phyloP scores from a whole-genome alignment of 768 basidiomycete species.

The Rossbeevera mucosa region DNA sequence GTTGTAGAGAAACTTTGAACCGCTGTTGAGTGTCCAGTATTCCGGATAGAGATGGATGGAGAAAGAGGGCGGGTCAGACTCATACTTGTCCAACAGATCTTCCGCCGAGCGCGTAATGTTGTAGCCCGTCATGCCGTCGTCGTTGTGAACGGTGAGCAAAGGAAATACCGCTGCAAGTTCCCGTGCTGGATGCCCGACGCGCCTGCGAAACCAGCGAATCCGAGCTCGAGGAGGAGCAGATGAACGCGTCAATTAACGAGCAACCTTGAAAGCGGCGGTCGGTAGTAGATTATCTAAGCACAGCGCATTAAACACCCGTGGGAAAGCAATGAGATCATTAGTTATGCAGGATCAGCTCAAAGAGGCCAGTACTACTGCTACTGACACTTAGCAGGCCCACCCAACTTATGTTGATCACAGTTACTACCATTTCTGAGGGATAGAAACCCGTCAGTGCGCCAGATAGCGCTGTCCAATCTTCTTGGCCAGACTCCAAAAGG shows the following conservation, averaged over 20 bases:
- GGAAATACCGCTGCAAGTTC: background rate
- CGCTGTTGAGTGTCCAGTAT: slow-evolving; percentile 78
- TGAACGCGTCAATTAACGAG: slow-evolving; percentile 21
- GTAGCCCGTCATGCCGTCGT: slow-evolving; percentile 58
- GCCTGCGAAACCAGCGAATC: background rate
- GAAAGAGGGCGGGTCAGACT: slow-evolving; percentile 64
- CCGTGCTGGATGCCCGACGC: background rate
- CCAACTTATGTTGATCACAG: slow-evolving; percentile 36
- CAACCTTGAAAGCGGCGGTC: too few relatives aligned
- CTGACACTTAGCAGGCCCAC: background rate
- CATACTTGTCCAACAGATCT: slow-evolving; percentile 56
- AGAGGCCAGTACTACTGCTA: slow-evolving; percentile 33
- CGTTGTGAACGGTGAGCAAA: background rate
- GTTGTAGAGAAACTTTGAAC: slow-evolving; percentile 78
- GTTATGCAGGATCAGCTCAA: slow-evolving; percentile 35
- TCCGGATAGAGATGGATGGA: slow-evolving; percentile 74
- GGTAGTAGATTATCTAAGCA: slow-evolving; percentile 20
- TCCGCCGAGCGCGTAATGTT: slow-evolving; percentile 63
- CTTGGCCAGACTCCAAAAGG: slow-evolving; percentile 72
- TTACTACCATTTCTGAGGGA: slow-evolving; percentile 83
- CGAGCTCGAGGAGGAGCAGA: background rate
- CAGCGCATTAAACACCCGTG: slow-evolving; percentile 12
- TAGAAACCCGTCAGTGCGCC: slow-evolving; percentile 80
- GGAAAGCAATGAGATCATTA: slow-evolving; percentile 22
- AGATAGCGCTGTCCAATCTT: slow-evolving; percentile 80